Base-by-base conservation (phyloP, 805 yeast genomes). In the Pichia eremophila region DNA sequence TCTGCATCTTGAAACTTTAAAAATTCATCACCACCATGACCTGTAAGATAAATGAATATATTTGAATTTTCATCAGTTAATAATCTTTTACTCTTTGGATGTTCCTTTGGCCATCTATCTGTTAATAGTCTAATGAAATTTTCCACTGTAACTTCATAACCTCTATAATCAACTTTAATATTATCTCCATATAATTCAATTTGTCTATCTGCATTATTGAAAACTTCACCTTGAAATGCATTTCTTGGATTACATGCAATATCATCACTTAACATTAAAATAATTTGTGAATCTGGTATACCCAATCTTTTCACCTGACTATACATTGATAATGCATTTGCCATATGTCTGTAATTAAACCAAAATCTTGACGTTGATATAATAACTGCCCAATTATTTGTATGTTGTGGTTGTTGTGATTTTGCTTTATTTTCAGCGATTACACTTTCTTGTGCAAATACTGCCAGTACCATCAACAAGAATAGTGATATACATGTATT, bases 311-410 rank as follows among this genome's bases (percentile, higher is more conserved):
- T 93, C 37, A 93, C 98, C 0, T 98, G 93, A 56, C 99, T 75
- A 69, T 93, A 93, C 78, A 93, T 81, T 61, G 95, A 84, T 55
- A 93, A 71, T 31, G 85, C 95, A 65, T 93, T 93, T 37, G 99
- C 98, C 88, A 91, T 87, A 65, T 93, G 99, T 62, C 99, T 75
- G 62, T 93, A 93, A 65, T 93, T 93, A 74, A 93, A 93, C 99
- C 99, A 93, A 68, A 93, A 93, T 50, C 98, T 71, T 12, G 97
- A 89, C 1, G 99, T 91, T 2, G 96, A 88, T 37, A 93, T 96
- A 41, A 93, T 69, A 5, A 93, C 98, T 0, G 99, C 91, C 83
- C 82, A 78, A 60, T 78, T 78, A 59, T 78, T 78, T 32, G 81
- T 78, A 56, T 89, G 78, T 68, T 52, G 53, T 39, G 46, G 53